These are phyloP conservation scores for Myxozyma monticola DNA, from an alignment of 805 yeast species.

Conservation along the genomic window DNA sequence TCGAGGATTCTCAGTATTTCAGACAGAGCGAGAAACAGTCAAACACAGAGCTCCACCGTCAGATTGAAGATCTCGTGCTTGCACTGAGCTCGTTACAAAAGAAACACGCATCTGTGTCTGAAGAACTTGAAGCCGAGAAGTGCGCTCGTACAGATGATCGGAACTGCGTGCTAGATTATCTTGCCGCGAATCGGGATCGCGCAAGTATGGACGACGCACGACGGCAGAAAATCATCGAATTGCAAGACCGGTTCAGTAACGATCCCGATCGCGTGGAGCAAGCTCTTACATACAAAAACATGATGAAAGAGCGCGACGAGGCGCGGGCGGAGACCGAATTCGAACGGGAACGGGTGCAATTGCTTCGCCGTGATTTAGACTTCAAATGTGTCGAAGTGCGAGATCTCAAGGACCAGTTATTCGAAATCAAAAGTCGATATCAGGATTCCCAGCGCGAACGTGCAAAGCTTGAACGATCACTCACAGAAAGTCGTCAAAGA, in stretches of 20 bases:
- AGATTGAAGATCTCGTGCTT: conserved; percentile 29
- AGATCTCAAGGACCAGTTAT: conserved; percentile 28
- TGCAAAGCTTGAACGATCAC: conserved; percentile 19
- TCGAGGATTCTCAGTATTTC: background rate
- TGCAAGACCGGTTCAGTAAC: background rate
- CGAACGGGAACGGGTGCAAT: conserved; percentile 20
- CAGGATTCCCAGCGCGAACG: conserved; percentile 27
- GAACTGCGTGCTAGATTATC: conserved; percentile 4
- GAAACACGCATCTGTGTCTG: conserved; percentile 25
- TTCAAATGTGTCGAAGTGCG: conserved; percentile 26
- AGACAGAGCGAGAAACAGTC: background rate
- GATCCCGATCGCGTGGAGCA: conserved; percentile 9
- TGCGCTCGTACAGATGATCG: conserved; percentile 28
- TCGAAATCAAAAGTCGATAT: conserved; percentile 20
- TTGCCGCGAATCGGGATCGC: background rate
- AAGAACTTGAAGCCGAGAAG: conserved; percentile 29
- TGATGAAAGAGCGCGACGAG: conserved; percentile 22
- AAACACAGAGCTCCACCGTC: conserved; percentile 22
- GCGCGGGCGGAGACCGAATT: conserved; percentile 14
- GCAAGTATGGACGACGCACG: background rate
- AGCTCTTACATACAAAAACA: conserved; percentile 20
- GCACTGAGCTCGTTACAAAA: conserved; percentile 28
- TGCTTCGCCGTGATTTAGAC: conserved; percentile 23
- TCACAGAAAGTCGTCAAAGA: conserved; percentile 26
- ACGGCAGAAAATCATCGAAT: background rate